Evolutionary conservation across 2,329 filamentous ascomycete species (phyloP), one percentile per base, ranked within the genome.

Genomic region (Claviceps monticola): DNA sequence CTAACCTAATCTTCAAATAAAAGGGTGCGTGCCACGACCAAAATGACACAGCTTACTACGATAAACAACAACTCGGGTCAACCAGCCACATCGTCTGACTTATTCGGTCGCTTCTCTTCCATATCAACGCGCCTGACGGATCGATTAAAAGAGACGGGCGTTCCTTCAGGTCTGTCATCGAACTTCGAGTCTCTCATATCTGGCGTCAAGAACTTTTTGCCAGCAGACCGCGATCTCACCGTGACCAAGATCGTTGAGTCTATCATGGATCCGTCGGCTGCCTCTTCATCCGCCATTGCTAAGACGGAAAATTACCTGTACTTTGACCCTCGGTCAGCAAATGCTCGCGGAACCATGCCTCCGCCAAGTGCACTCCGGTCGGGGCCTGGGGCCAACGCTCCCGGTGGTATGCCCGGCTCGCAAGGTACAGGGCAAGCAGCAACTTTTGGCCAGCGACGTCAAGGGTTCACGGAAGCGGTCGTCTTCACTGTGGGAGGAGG

Each of bases 201-300:
- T 5, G 91, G 91, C 44, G 91, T 98, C 63, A 98, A 97, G 71
- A 97, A 95, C 69, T 95, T 98, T 69, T 73, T 98, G n/a, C 93
- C 94, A 0, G 88, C 82, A 14, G 94, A 98, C 70, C 88, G 90
- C 60, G 94, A 98, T 64, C 78, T 97, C 9, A 97, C 93, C 0
- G 80, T 98, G 50, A 98, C 94, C 52, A 97, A 97, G 70, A 96
- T 98, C 63, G 91, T 93, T 42, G 93, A 98, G 67, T 95, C 88
- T 1, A 84, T 98, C 61, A 98, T 98, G 91, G 93, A 98, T 62
- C 93, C 93, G 0, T 79, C 88, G 46, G 82, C 88, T 11, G 91
- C 93, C 3, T 88, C 88, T 4, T 91, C 88, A 5, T 91, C 86
- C 26, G 93, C 93, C 26, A 93, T 98, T 57, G 86, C 88, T 55